Conservation (phyloP, 1,284 basidiomycete genomes). For the Moesziomyces sp. region DNA sequence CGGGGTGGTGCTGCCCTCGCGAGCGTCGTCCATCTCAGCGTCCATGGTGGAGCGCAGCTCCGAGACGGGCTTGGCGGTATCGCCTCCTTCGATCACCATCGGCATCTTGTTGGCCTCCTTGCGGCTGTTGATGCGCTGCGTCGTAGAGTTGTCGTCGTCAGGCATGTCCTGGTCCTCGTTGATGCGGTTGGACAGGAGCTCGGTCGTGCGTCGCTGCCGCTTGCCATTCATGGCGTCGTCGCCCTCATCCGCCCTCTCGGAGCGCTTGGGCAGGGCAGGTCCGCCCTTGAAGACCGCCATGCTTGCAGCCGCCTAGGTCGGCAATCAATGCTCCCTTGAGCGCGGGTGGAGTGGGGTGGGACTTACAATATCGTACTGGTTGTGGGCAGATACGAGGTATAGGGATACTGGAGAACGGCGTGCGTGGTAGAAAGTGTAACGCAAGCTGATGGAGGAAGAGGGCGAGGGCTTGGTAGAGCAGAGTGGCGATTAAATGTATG, state of each 20-base stretch:
- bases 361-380: too few species aligned
- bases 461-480: background rate
- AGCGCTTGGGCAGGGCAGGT: slow-evolving; percentile 24
- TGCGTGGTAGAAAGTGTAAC: too few species aligned
- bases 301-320: background rate
- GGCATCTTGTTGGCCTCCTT: slow-evolving; percentile 1
- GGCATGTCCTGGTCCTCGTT: background rate
- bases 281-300: slow-evolving; percentile 29
- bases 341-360: too few species aligned
- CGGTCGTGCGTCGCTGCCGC: slow-evolving; percentile 11
- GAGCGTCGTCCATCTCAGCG: background rate
- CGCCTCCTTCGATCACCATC: background rate
- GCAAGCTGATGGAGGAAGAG: background rate
- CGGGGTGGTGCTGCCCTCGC: background rate
- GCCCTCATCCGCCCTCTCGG: background rate
- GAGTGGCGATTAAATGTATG: background rate
- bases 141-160: slow-evolving; percentile 4
- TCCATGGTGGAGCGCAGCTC: slow-evolving; percentile 15
- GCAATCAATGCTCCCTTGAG: too few species aligned
- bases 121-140: slow-evolving; percentile 1
- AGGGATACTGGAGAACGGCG: too few species aligned
- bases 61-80: slow-evolving; percentile 4
- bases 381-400: too few species aligned
- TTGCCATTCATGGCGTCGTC: background rate
- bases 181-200: slow-evolving; percentile 18